Percentiles rank a stretch among this genome's conserved stretches.
phyloP scores from a whole-genome alignment of 2,329 filamentous ascomycete genomes.

The Arthroderma sp. region DNA sequence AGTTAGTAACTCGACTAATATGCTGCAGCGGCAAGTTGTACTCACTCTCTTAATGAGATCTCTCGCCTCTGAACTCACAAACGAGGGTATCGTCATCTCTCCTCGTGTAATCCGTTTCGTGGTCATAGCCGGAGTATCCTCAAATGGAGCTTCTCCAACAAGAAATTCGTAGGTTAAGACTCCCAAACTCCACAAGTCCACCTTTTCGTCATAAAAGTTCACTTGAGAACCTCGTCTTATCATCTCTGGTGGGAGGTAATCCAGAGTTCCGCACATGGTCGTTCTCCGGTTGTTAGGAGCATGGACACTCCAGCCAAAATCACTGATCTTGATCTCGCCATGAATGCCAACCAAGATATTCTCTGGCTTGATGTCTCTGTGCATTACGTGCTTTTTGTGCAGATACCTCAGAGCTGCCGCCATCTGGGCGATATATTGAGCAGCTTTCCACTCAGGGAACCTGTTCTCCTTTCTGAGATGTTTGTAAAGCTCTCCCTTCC shows the following conservation, averaged over 20 bases:
- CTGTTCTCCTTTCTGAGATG: slow-evolving; percentile 64
- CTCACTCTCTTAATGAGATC: slow-evolving; percentile 84
- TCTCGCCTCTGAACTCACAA: slow-evolving; percentile 77
- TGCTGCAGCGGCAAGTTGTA: slow-evolving; percentile 3
- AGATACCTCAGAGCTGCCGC: slow-evolving; percentile 79
- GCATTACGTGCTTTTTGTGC: slow-evolving; percentile 94
- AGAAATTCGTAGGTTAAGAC: slow-evolving; percentile 94
- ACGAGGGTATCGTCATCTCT: slow-evolving; percentile 85
- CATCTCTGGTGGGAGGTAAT: slow-evolving; percentile 98
- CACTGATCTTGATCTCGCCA: slow-evolving; percentile 95
- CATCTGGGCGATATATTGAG: slow-evolving; percentile 82
- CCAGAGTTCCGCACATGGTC: slow-evolving; percentile 93
- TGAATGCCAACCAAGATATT: slow-evolving; percentile 94
- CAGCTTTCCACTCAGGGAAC: slow-evolving; percentile 76
- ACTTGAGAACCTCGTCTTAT: slow-evolving; percentile 66
- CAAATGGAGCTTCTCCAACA: slow-evolving; percentile 90
- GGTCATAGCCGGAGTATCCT: slow-evolving; percentile 90
- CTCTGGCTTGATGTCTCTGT: slow-evolving; percentile 94
- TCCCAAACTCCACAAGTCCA: slow-evolving; percentile 90
- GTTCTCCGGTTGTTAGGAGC: slow-evolving; percentile 86
- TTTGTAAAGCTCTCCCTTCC: slow-evolving; percentile 78
- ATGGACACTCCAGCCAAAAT: slow-evolving; percentile 97
- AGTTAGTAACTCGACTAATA: slow-evolving; percentile 12
- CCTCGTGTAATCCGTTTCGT: slow-evolving; percentile 75
- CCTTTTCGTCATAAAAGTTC: slow-evolving; percentile 88